phyloP scores from a whole-genome alignment of 2,329 filamentous ascomycete genomes.

The Elsinoe fawcettii region DNA sequence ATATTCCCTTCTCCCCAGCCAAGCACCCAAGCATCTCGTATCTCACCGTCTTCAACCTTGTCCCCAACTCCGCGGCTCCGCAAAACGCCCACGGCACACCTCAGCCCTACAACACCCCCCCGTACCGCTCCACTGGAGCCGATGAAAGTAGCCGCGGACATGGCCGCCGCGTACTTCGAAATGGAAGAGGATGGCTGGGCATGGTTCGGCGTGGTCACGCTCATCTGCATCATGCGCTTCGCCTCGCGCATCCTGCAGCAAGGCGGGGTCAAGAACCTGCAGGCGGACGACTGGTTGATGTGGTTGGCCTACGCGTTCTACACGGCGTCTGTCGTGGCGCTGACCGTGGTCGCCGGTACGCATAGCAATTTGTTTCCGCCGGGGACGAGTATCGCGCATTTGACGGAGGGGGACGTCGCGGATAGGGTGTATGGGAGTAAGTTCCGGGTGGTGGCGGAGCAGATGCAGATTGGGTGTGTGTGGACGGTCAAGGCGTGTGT shows the following conservation, averaged over 20 bases:
- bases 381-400: constrained; percentile 37
- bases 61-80: neutral
- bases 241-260: constrained; percentile 6
- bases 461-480: constrained; percentile 31
- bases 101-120: neutral
- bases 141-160: constrained; percentile 3
- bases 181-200: constrained; percentile 11
- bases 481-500: constrained; percentile 34
- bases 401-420: constrained; percentile 25
- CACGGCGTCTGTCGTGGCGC: constrained; percentile 43
- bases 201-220: constrained; percentile 6
- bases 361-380: constrained; percentile 39
- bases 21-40: neutral
- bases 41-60: neutral
- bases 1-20: neutral
- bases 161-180: constrained; percentile 10
- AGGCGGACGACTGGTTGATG: constrained; percentile 53
- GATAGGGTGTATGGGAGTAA: constrained; percentile 31
- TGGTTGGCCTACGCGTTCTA: constrained; percentile 43
- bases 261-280: constrained; percentile 35
- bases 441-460: constrained; percentile 33
- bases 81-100: neutral
- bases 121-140: neutral
- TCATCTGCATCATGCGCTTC: constrained; percentile 4
- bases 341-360: constrained; percentile 36